Evolutionary conservation across 176 grass and related monocot genomes (phyloP).

Genomic region (Aegilops tauschii): DNA sequence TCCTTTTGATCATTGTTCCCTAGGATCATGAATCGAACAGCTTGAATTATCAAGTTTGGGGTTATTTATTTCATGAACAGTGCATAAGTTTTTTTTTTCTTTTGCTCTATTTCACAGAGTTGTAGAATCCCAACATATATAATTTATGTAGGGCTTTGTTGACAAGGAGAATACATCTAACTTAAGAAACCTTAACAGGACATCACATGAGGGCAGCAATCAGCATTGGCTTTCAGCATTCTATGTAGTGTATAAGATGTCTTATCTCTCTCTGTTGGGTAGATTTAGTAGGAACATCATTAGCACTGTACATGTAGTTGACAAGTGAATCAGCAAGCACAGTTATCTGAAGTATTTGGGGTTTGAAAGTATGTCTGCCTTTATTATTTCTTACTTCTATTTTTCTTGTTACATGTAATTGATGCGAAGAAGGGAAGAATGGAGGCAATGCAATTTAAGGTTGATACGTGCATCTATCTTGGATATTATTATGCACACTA

Average conservation of each 20-base stretch:
- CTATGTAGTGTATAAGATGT: background rate
- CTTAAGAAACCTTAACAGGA: constrained; percentile 39
- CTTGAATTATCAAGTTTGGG: constrained; percentile 12
- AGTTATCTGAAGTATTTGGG: background rate
- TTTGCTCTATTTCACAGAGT: constrained; percentile 4
- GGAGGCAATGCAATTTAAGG: constrained; percentile 45
- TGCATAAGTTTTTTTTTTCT: background rate
- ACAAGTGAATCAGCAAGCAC: background rate
- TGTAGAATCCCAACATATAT: constrained; percentile 4
- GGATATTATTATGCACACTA: background rate
- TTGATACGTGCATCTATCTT: constrained; percentile 2
- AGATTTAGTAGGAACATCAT: constrained; percentile 15
- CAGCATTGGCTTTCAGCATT: constrained; percentile 19
- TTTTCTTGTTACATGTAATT: constrained; percentile 35
- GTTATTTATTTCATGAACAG: background rate
- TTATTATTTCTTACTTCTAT: background rate
- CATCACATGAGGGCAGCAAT: constrained; percentile 41
- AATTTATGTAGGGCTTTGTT: constrained; percentile 30
- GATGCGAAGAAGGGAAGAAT: constrained; percentile 43
- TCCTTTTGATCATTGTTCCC: background rate
- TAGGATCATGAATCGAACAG: background rate
- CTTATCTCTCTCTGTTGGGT: background rate
- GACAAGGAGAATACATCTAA: constrained; percentile 39
- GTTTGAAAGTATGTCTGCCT: background rate
- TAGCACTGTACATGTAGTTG: background rate